A percentile compares a stretch with the other conserved stretches of the same genome.
These are phyloP conservation scores for Cladophialophora chaetospira DNA, from an alignment of 2,329 filamentous ascomycete species.

Conservation along the genomic window DNA sequence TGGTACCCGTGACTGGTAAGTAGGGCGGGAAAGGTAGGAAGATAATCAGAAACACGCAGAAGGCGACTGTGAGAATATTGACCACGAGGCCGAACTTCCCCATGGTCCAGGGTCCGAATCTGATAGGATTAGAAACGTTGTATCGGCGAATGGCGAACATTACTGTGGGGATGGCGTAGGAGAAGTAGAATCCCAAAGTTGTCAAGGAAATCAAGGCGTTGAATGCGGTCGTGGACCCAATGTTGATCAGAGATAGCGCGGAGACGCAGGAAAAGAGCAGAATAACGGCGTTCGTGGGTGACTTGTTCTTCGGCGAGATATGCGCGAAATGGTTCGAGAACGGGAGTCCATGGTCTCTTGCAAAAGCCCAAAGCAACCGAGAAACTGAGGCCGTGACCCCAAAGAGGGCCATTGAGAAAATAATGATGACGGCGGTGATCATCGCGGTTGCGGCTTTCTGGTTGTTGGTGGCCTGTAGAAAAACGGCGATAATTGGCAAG, in stretches of 20 bases:
- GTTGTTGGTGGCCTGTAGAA: conserved; percentile 50
- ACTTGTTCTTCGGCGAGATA: conserved; percentile 18
- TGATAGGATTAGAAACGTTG: conserved; percentile 21
- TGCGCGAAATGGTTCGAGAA: conserved; percentile 33
- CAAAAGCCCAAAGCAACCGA: conserved; percentile 47
- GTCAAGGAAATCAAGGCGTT: conserved; percentile 30
- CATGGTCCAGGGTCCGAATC: conserved; percentile 36
- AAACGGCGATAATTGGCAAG: conserved; percentile 55
- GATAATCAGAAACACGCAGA: conserved; percentile 38
- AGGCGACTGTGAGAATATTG: conserved; percentile 38
- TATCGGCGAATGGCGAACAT: conserved; percentile 19
- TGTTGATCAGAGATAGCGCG: conserved; percentile 33
- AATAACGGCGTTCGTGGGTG: conserved; percentile 32
- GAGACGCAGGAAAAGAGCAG: conserved; percentile 24
- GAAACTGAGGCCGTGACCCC: conserved; percentile 39
- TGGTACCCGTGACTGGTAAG: conserved; percentile 38
- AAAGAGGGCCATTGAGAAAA: conserved; percentile 31
- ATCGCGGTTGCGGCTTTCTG: conserved; percentile 50
- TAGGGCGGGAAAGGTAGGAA: conserved; percentile 39
- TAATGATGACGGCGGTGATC: conserved; percentile 38
- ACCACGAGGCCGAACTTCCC: conserved; percentile 37
- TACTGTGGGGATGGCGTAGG: conserved; percentile 28
- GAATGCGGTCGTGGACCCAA: conserved; percentile 35
- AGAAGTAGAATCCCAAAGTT: conserved; percentile 29
- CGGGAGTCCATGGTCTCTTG: conserved; percentile 45